phyloP scores from a whole-genome alignment of 2,329 filamentous ascomycete species.

The Beauveria sp. region DNA sequence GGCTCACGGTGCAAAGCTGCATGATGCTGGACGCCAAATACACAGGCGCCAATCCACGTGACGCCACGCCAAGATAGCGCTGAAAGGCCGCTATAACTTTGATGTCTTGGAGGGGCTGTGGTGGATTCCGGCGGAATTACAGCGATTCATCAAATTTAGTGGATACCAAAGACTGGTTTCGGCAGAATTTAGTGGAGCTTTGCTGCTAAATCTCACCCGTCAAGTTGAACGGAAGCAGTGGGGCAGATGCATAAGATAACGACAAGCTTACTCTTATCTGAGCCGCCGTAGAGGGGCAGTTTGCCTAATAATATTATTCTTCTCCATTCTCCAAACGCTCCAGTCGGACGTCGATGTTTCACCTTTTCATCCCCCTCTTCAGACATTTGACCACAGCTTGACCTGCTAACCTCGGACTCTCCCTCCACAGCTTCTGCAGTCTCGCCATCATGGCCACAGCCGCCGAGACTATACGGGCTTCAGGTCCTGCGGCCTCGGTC shows the following conservation, averaged over 20 bases:
- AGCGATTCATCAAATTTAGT: background rate
- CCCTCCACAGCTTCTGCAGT: background rate
- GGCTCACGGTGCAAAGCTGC: background rate
- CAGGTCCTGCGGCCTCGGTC: conserved; percentile 29
- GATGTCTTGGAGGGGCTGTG: background rate
- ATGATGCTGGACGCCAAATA: background rate
- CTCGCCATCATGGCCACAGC: conserved; percentile 26
- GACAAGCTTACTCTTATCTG: conserved; percentile 9
- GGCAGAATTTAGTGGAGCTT: background rate
- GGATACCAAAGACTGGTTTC: background rate
- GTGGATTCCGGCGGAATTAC: background rate
- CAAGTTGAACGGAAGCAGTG: background rate
- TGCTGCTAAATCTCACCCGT: background rate
- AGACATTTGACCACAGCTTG: background rate
- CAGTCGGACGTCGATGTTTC: background rate
- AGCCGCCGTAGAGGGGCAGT: conserved; percentile 2
- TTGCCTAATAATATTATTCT: background rate
- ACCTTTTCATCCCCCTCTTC: background rate
- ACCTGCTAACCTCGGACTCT: background rate
- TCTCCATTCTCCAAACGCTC: conserved; percentile 2
- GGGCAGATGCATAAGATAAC: conserved; percentile 7
- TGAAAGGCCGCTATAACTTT: background rate
- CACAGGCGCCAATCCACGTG: background rate
- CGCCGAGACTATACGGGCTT: conserved; percentile 24
- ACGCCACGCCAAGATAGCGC: background rate